These are phyloP conservation scores for Pichia sp. DNA, from an alignment of 1,139 yeast species.

Conservation along the genomic window DNA sequence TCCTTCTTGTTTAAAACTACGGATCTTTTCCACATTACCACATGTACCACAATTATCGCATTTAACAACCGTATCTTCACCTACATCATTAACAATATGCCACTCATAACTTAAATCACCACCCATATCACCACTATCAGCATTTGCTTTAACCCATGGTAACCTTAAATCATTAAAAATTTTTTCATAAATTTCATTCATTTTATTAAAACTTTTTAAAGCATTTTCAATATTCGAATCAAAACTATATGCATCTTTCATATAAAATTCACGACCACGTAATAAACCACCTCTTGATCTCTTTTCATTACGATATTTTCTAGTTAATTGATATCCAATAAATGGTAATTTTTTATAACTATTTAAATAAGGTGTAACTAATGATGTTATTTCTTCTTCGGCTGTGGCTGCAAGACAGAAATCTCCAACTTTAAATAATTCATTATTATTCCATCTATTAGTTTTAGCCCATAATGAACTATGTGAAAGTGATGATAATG, in stretches of 20 bases:
- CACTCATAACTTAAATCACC: conserved; percentile 88
- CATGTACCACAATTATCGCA: conserved; percentile 61
- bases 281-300: conserved; percentile 89
- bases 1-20: conserved; percentile 16
- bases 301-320: conserved; percentile 81
- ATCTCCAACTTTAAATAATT: conserved; percentile 24
- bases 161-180: conserved; percentile 66
- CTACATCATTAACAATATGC: conserved; percentile 66
- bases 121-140: conserved; percentile 92
- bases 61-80: conserved; percentile 72
- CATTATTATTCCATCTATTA: conserved; percentile 60
- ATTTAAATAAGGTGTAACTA: conserved; percentile 44
- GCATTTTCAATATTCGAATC: conserved; percentile 55
- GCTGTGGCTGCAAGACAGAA: conserved; percentile 82
- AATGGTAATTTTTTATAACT: conserved; percentile 72
- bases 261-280: conserved; percentile 81
- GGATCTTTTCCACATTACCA: conserved; percentile 69
- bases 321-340: conserved; percentile 68
- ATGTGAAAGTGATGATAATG: conserved; percentile 59
- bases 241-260: conserved; percentile 95
- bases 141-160: conserved; percentile 76
- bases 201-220: conserved; percentile 50
- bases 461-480: conserved; percentile 66
- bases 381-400: conserved; percentile 82
- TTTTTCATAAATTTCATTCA: conserved; percentile 55